Percentiles rank a stretch among this genome's conserved stretches.
Evolutionary conservation across 202 grass and related monocot species (phyloP).

Genomic region (Cymbopogon flexuosus): DNA sequence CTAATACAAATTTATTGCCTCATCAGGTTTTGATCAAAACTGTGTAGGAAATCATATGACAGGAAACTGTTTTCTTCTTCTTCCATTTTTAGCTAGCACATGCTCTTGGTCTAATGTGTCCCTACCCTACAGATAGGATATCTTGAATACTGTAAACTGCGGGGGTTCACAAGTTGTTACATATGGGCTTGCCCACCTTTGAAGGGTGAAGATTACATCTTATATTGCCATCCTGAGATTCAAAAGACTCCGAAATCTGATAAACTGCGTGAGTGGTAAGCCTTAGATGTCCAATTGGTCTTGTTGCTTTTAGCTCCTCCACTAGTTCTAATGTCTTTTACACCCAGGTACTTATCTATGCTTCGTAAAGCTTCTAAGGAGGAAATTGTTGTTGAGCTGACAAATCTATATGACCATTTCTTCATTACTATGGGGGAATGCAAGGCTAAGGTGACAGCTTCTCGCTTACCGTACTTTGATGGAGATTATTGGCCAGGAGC

Average conservation of each 20-base stretch:
- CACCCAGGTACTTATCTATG: constrained; percentile 91
- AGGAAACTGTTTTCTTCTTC: not conserved
- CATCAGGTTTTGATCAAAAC: constrained; percentile 18
- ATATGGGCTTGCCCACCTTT: constrained; percentile 98
- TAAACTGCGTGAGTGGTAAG: constrained; percentile 94
- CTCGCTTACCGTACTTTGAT: constrained; percentile 94
- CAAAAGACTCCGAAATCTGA: constrained; percentile 99
- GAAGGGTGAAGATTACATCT: constrained; percentile 99
- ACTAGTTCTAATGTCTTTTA: constrained; percentile 31
- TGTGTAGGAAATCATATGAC: not conserved
- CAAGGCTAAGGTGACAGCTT: constrained; percentile 91
- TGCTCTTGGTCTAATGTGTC: constrained; percentile 11
- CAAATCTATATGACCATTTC: constrained; percentile 96
- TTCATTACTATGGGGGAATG: constrained; percentile 66
- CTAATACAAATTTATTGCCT: constrained; percentile 18
- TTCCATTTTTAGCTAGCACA: not conserved
- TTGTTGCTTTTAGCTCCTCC: not conserved
- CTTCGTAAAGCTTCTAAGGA: constrained; percentile 87
- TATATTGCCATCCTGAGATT: constrained; percentile 99
- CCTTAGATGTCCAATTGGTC: constrained; percentile 7
- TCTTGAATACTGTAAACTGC: constrained; percentile 99
- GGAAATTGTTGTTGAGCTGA: constrained; percentile 90
- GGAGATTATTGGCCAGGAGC: constrained; percentile 99
- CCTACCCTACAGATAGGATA: constrained; percentile 77
- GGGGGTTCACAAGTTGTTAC: constrained; percentile 99